phyloP scores from a whole-genome alignment of 768 basidiomycete genomes.

The Tubosaeta brunneosetosa region DNA sequence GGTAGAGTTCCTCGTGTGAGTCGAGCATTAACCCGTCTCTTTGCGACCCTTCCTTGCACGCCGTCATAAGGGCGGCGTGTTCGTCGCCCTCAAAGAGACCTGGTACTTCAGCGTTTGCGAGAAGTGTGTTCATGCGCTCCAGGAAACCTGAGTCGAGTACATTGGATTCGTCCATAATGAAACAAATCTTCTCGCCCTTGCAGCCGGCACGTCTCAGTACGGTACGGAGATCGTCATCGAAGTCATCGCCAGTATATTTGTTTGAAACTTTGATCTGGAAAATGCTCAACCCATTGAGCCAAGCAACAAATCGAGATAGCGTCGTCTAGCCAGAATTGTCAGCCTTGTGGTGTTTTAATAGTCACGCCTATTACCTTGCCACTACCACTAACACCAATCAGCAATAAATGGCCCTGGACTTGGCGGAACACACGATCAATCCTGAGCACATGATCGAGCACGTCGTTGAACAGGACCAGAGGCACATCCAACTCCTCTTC shows the following conservation, averaged over 20 bases:
- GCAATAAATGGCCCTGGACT: slow-evolving; percentile 90
- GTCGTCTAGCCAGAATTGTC: slow-evolving; percentile 64
- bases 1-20: slow-evolving; percentile 94
- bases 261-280: slow-evolving; percentile 99
- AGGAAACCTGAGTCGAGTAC: slow-evolving; percentile 98
- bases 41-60: slow-evolving; percentile 99
- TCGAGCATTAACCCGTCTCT: slow-evolving; percentile 97
- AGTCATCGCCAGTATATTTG: slow-evolving; percentile 97
- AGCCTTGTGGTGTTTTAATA: slow-evolving; percentile 7
- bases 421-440: slow-evolving; percentile 99
- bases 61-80: slow-evolving; percentile 95
- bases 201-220: slow-evolving; percentile 94
- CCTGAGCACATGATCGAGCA: slow-evolving; percentile 94
- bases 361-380: slow-evolving; percentile 69
- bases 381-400: slow-evolving; percentile 97
- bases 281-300: slow-evolving; percentile 99
- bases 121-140: slow-evolving; percentile 98
- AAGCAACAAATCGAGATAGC: slow-evolving; percentile 95
- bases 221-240: slow-evolving; percentile 93
- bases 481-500: slow-evolving; percentile 98
- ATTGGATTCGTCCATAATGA: slow-evolving; percentile 99
- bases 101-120: slow-evolving; percentile 99
- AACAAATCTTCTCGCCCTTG: slow-evolving; percentile 98
- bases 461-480: slow-evolving; percentile 97
- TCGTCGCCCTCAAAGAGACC: slow-evolving; percentile 99